A percentile compares a stretch with the other conserved stretches of the same genome.
These are phyloP conservation scores for Candida chauliodis DNA, from an alignment of 805 yeast species.

Conservation along the genomic window DNA sequence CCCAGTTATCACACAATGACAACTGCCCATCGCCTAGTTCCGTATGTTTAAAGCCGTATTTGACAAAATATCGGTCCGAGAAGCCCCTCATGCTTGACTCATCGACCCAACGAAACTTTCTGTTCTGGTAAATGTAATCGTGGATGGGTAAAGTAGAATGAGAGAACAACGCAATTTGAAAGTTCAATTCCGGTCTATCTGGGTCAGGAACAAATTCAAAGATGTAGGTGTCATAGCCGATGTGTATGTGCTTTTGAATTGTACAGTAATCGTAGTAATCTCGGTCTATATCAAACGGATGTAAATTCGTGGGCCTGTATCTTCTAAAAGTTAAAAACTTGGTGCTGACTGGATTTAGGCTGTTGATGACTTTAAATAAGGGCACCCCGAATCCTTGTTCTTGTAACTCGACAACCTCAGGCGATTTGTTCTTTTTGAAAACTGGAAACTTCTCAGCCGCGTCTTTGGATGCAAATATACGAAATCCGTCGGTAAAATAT, in stretches of 20 bases:
- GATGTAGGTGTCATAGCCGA: slow-evolving; percentile 5
- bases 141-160: slow-evolving; percentile 10
- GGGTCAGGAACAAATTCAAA: slow-evolving; percentile 11
- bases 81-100: slow-evolving; percentile 4
- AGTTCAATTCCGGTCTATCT: not conserved
- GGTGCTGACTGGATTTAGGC: slow-evolving; percentile 1
- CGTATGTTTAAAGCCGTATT: slow-evolving; percentile 6
- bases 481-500: slow-evolving; percentile 4
- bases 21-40: slow-evolving; percentile 1
- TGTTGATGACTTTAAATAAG: slow-evolving; percentile 8
- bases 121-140: slow-evolving; percentile 10
- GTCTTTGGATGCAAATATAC: slow-evolving; percentile 9
- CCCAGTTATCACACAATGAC: slow-evolving; percentile 10
- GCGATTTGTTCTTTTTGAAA: slow-evolving; percentile 7
- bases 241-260: slow-evolving; percentile 1
- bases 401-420: slow-evolving; percentile 6
- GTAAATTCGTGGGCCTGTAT: slow-evolving; percentile 4
- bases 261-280: slow-evolving; percentile 9
- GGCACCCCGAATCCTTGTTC: slow-evolving; percentile 9
- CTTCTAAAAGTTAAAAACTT: slow-evolving; percentile 7
- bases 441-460: slow-evolving; percentile 6
- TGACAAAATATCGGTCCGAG: slow-evolving; percentile 1
- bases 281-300: slow-evolving; percentile 8
- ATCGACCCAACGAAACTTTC: slow-evolving; percentile 9
- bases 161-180: slow-evolving; percentile 9